phyloP scores from a whole-genome alignment of 306 rosid genomes.

The Glycine tomentella region DNA sequence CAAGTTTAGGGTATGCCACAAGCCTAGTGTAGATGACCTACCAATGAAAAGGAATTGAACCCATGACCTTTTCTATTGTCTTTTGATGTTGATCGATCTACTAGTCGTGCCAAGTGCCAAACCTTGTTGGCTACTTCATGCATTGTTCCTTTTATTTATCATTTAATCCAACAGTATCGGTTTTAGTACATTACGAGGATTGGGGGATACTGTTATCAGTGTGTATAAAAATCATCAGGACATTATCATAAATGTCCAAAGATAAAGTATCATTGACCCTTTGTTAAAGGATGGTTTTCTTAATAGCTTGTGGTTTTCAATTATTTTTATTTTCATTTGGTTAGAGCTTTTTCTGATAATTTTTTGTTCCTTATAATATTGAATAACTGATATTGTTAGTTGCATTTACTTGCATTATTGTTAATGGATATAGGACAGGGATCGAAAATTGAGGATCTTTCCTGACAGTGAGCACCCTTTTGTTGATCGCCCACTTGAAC shows the following conservation, averaged over 20 bases:
- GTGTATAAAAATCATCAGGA: not conserved
- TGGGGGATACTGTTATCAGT: not conserved
- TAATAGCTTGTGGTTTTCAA: constrained; percentile 18
- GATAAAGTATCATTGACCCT: constrained; percentile 11
- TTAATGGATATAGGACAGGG: constrained; percentile 81
- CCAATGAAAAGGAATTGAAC: constrained; percentile 3
- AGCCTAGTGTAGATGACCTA: not conserved
- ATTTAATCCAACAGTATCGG: not conserved
- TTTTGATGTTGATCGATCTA: not conserved
- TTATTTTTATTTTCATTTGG: constrained; percentile 14
- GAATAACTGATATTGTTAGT: constrained; percentile 8
- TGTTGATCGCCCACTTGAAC: constrained; percentile 79
- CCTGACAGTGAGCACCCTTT: constrained; percentile 82
- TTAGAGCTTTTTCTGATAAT: not conserved
- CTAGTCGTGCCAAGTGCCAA: not conserved
- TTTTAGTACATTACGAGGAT: constrained; percentile 11
- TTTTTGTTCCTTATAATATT: not conserved
- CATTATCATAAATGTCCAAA: constrained; percentile 16
- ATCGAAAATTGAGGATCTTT: constrained; percentile 88
- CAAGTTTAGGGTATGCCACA: not conserved
- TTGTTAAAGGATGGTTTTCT: constrained; percentile 13
- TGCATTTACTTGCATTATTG: constrained; percentile 38
- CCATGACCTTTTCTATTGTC: not conserved
- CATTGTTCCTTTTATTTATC: not conserved
- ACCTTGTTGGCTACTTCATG: constrained; percentile 13